phyloP scores from a whole-genome alignment of 2,329 filamentous ascomycete species.

The Stagonosporopsis vannaccii region DNA sequence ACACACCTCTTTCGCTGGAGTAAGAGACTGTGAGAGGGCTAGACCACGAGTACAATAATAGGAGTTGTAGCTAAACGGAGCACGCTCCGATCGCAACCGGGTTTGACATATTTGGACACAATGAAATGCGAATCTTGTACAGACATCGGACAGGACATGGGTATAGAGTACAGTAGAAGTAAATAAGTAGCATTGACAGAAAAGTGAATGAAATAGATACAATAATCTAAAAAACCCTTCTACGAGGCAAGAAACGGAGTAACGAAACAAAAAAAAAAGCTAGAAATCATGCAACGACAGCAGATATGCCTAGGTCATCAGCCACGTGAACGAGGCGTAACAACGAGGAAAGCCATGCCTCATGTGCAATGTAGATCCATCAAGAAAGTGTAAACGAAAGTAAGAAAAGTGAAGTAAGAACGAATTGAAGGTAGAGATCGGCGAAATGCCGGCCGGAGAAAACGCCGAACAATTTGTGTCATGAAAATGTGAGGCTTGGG shows the following conservation, averaged over 20 bases:
- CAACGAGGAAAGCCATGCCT: background rate
- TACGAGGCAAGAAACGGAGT: background rate
- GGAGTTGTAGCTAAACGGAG: background rate
- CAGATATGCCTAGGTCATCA: background rate
- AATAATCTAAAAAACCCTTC: conserved; percentile 21
- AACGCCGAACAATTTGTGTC: conserved; percentile 7
- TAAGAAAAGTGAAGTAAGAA: background rate
- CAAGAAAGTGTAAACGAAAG: background rate
- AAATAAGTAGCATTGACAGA: conserved; percentile 24
- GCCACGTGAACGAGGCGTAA: background rate
- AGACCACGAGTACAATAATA: background rate
- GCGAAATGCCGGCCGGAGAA: conserved; percentile 20
- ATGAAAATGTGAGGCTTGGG: conserved; percentile 5
- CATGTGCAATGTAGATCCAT: background rate
- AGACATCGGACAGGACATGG: background rate
- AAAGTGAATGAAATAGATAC: conserved; percentile 26
- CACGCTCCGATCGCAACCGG: background rate
- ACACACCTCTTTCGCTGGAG: no score
- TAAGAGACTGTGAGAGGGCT: no score
- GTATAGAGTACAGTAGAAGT: conserved; percentile 1
- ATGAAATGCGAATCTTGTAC: background rate
- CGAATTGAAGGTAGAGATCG: conserved; percentile 21
- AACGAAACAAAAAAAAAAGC: background rate
- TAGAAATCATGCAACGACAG: background rate
- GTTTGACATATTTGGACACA: background rate